A percentile compares a stretch with the other conserved stretches of the same genome.
phyloP scores from a whole-genome alignment of 805 yeast species.

The Saturnispora quitensis region DNA sequence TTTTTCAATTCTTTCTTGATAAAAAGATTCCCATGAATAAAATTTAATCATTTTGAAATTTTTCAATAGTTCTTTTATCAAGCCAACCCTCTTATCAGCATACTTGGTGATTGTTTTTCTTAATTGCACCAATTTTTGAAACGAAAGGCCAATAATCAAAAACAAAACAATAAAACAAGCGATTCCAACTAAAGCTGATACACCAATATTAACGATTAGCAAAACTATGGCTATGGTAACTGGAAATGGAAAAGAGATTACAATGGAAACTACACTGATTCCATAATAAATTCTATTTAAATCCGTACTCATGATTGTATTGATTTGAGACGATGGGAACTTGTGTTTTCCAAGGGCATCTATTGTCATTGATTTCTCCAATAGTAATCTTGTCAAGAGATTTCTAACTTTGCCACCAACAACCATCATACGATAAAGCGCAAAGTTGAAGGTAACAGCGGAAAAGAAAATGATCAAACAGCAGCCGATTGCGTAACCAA shows the following conservation, averaged over 20 bases:
- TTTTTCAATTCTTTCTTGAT: slow-evolving; percentile 42
- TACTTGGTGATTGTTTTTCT: slow-evolving; percentile 48
- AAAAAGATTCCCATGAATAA: slow-evolving; percentile 87
- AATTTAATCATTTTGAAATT: slow-evolving; percentile 75
- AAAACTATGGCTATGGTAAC: slow-evolving; percentile 54
- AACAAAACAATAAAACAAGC: slow-evolving; percentile 45
- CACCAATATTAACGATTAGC: slow-evolving; percentile 63
- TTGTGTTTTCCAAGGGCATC: slow-evolving; percentile 52
- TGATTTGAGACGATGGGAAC: slow-evolving; percentile 63
- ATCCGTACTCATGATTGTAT: slow-evolving; percentile 75
- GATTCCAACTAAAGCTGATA: slow-evolving; percentile 62
- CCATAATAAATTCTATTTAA: slow-evolving; percentile 71
- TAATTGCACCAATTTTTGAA: slow-evolving; percentile 41
- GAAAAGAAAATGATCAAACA: slow-evolving; percentile 43
- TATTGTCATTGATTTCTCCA: slow-evolving; percentile 58
- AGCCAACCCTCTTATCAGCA: slow-evolving; percentile 71
- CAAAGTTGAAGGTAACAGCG: slow-evolving; percentile 48
- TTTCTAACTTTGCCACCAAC: slow-evolving; percentile 68
- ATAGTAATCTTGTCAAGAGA: slow-evolving; percentile 55
- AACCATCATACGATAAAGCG: slow-evolving; percentile 48
- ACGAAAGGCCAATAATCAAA: slow-evolving; percentile 33
- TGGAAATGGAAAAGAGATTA: slow-evolving; percentile 54
- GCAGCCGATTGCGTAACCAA: slow-evolving; percentile 72
- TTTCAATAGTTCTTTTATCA: slow-evolving; percentile 69
- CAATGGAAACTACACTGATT: slow-evolving; percentile 54